Base-by-base conservation (phyloP, 1,284 basidiomycete species). In the Coniferiporia sulphurascens region DNA sequence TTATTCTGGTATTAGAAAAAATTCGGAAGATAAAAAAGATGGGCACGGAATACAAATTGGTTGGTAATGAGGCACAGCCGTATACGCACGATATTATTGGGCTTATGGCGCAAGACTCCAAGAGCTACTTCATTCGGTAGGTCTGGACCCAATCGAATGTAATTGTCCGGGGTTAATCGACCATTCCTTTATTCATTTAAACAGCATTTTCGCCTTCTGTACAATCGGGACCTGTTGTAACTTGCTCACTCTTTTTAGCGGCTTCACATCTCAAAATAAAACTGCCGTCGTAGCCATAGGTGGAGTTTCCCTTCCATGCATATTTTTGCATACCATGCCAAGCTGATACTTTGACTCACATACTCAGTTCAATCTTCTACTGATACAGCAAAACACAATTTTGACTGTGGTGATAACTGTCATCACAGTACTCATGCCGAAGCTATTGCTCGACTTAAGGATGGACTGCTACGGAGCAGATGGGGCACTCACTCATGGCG, bases 101-200 rank as follows among this genome's bases (percentile, higher is more conserved):
- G 35, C 8, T 57, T 12, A 43, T 57, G 55, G 55, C 46, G 2
- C 12, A 35, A 15, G 55, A 57, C 22, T 57, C 55, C 10, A 57
- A 49, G 34, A 50, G 38, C 49, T 57, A 57, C 21, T 57, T 57
- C 35, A n/a, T 57, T 19, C 22, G 34, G 55, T 57, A 17, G 27
- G 27, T 27, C 27, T 27, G 27, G 27, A 5, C 27, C 27, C 2
- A 27, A 27, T 27, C 27, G 2, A 27, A 27, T 2, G 27, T 5
- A 27, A 27, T 27, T 7, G 48, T 27, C 10, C 36, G 1, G 15
- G 15, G 7, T 15, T 41, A 15, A 15, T 17, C 1, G 19, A 52
- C 1, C 34, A 48, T 32, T 56, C 15, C 10, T 5, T 15, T 32
- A 17, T 41, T 15, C 15, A 3, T 15, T 8, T 41, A 41, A 41